Conservation (phyloP, 116 monocot species). For the Dioscorea cayenensis region DNA sequence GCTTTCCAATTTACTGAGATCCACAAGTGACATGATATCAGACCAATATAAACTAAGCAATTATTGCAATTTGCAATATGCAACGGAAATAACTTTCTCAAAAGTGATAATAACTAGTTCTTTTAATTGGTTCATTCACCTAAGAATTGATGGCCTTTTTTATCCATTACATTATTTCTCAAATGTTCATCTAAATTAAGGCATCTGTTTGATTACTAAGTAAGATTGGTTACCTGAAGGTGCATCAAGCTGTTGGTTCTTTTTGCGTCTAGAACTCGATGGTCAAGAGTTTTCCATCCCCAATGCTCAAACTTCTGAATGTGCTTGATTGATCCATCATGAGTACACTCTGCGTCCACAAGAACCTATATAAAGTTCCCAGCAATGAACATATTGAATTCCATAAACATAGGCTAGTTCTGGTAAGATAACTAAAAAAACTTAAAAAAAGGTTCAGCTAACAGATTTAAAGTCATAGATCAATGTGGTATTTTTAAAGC, state of each 20-base stretch:
- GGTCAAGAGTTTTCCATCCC: conserved; percentile 92
- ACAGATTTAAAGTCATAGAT: not conserved
- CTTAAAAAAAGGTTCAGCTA: not conserved
- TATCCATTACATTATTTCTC: not conserved
- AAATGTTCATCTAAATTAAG: not conserved
- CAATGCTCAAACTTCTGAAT: conserved; percentile 89
- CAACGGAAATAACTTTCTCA: too few species aligned
- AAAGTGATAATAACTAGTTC: too few species aligned
- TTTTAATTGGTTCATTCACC: too few species aligned
- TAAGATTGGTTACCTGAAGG: conserved; percentile 58
- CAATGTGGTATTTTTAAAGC: not conserved
- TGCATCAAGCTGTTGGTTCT: conserved; percentile 60
- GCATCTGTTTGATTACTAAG: not conserved
- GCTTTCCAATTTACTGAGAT: not conserved
- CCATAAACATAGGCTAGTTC: not conserved
- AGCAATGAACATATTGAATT: not conserved
- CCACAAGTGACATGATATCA: too few species aligned
- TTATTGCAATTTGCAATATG: too few species aligned
- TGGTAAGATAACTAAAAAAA: not conserved
- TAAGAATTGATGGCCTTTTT: not conserved
- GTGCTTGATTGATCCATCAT: conserved; percentile 96
- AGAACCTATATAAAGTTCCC: conserved; percentile 50
- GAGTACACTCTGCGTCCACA: conserved; percentile 98
- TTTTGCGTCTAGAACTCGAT: conserved; percentile 71
- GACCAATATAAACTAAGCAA: too few species aligned